These are phyloP conservation scores for Ceratobasidium sp. DNA, from an alignment of 1,284 basidiomycete genomes.

Conservation along the genomic window DNA sequence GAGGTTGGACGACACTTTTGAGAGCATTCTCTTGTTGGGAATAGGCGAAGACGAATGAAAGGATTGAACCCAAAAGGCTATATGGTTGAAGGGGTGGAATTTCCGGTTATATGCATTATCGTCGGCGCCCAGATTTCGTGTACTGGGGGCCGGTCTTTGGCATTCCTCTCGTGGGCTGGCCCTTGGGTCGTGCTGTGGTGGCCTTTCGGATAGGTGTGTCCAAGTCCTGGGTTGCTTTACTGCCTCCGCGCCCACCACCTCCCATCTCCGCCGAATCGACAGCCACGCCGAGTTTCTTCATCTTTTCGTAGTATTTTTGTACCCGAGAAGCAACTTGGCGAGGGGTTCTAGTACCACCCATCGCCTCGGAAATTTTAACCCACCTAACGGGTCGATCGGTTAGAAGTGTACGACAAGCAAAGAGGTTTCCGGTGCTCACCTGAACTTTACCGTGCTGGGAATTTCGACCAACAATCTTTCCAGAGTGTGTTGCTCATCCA, in stretches of 20 bases:
- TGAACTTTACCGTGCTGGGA: constrained; percentile 77
- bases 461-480: constrained; percentile 77
- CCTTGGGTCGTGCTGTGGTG: neutral
- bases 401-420: neutral
- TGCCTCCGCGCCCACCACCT: constrained; percentile 39
- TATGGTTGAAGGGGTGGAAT: neutral
- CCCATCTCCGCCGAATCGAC: constrained; percentile 45
- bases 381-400: constrained; percentile 61
- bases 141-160: constrained; percentile 41
- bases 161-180: constrained; percentile 33
- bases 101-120: constrained; percentile 25
- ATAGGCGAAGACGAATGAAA: constrained; percentile 49
- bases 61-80: neutral
- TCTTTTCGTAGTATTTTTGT: constrained; percentile 84
- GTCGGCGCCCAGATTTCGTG: constrained; percentile 38
- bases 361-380: constrained; percentile 80
- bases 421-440: constrained; percentile 58
- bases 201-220: constrained; percentile 18
- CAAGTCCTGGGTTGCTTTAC: constrained; percentile 32
- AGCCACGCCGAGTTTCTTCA: constrained; percentile 73
- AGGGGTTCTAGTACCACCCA: constrained; percentile 77
- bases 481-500: constrained; percentile 76
- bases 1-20: constrained; percentile 75
- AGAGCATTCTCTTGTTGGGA: constrained; percentile 70
- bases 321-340: constrained; percentile 85